Base-by-base conservation (phyloP, 2,329 filamentous ascomycete genomes). In the Thyridium curvatum region DNA sequence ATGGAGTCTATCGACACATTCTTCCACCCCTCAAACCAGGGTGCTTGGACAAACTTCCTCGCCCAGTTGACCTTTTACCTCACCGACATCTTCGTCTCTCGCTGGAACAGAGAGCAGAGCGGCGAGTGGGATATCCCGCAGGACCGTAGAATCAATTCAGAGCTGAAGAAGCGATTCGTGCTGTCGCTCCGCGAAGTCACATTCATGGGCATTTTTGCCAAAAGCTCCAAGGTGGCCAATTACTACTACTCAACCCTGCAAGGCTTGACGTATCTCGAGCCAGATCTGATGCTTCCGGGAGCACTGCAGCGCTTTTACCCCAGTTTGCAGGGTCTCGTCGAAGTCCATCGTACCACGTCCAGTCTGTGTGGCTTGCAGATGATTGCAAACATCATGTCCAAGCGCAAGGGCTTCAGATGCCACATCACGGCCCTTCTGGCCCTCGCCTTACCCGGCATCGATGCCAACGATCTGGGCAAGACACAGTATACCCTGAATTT, bases 131-230 rank as follows among this genome's bases (percentile, higher is more conserved):
- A 94, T 33, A 77, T 91, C 2, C 90, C 91, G 0, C 65, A 74
- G 30, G 87, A 90, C 37, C 80, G 93, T 39, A 83, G 72, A 50
- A 81, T 98, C 48, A 93, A 81, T 45, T 76, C 80, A 26, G 80
- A 79, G n/a, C 61, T 98, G 48, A 95, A 90, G 68, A 79, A 74
- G 54, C 83, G 93, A 34, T 97, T 98, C 56, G 93, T 98, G 21
- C 66, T 90, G 30, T 86, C 88, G 45, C 68, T 98, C 46, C 83
- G 84, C 47, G 93, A 98, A 48, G 91, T 96, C 35, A 88, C 89
- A 4, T 98, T 96, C 60, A 96, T 98, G 90, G 93, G 93, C 18
- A 84, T 98, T 36, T 98, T 96, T 60, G 86, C 90, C 39, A 98
- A 98, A 72, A 95, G 90, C 59, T 83, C 81, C 41, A 90, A 89